These are phyloP conservation scores for Podospora comata DNA, from an alignment of 495 filamentous ascomycete species.

Conservation along the genomic window DNA sequence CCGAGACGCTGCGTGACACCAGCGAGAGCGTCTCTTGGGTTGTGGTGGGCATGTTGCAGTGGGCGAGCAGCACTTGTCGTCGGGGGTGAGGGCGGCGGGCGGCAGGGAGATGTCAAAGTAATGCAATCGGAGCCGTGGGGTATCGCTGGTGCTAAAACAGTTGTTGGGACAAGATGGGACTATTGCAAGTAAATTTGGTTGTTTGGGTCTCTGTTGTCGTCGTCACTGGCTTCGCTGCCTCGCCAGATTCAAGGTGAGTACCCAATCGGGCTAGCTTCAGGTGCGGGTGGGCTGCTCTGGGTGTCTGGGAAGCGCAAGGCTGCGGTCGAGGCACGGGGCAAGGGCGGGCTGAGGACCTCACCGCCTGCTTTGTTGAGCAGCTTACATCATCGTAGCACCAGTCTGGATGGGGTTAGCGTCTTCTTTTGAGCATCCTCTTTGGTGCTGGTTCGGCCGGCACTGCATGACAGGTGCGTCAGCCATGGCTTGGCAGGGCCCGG, in stretches of 20 bases:
- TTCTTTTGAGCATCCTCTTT: not conserved
- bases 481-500: slow-evolving; percentile 2
- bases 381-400: not conserved
- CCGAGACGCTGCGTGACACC: slow-evolving; percentile 88
- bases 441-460: not conserved
- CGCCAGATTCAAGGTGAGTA: slow-evolving; percentile 28
- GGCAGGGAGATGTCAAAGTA: not conserved
- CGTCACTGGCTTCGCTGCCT: slow-evolving; percentile 39
- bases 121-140: not conserved
- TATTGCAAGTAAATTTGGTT: not conserved
- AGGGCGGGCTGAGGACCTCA: not conserved
- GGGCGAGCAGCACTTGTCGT: not conserved
- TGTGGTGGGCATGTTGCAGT: slow-evolving; percentile 77
- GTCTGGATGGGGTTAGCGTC: not conserved
- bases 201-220: slow-evolving; percentile 21
- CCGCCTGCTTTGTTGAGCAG: slow-evolving; percentile 3
- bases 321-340: slow-evolving; percentile 1
- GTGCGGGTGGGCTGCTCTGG: slow-evolving; percentile 10
- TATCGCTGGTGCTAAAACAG: slow-evolving; percentile 18
- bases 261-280: slow-evolving; percentile 30
- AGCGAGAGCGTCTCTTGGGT: slow-evolving; percentile 92
- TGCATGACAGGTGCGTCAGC: slow-evolving; percentile 6
- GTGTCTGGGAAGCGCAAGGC: slow-evolving; percentile 1
- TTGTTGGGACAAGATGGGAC: slow-evolving; percentile 6
- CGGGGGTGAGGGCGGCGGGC: not conserved